Evolutionary conservation across 139 green algal species (phyloP).

Genomic region (Klebsormidium nitens): DNA sequence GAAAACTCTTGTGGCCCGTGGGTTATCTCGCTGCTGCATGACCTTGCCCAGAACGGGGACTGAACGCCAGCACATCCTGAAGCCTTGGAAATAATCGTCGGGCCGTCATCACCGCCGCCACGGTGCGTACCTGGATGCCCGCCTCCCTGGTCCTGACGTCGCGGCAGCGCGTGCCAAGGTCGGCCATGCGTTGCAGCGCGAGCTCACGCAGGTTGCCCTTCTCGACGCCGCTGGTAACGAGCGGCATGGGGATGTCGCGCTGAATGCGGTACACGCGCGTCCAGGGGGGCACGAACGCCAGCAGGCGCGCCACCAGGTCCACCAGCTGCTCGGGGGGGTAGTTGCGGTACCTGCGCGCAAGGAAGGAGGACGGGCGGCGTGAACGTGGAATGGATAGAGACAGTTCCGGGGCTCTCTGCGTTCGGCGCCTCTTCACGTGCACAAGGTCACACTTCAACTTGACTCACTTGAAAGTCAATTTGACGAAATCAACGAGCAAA

Average conservation of each 20-base stretch:
- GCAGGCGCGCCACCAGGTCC: conserved; percentile 80
- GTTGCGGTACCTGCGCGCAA: conserved; percentile 35
- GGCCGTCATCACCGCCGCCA: too few relatives aligned
- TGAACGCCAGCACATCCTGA: too few relatives aligned
- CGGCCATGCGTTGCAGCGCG: conserved; percentile 78
- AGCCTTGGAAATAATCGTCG: background rate
- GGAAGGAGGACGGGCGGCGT: conserved; percentile 4
- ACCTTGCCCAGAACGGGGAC: too few relatives aligned
- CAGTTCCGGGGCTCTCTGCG: conserved; percentile 4
- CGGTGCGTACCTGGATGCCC: conserved; percentile 72
- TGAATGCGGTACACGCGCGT: conserved; percentile 89
- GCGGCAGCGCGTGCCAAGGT: conserved; percentile 73
- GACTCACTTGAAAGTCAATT: too few relatives aligned
- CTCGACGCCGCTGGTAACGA: conserved; percentile 88
- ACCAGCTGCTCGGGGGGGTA: conserved; percentile 67
- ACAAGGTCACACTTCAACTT: too few relatives aligned
- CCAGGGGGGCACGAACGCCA: conserved; percentile 88
- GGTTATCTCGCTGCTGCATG: too few relatives aligned
- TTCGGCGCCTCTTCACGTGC: too few relatives aligned
- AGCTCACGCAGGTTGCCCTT: conserved; percentile 91
- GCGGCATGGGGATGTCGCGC: conserved; percentile 95
- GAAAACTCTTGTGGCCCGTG: too few relatives aligned
- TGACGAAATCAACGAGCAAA: too few relatives aligned
- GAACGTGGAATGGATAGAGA: conserved; percentile 13
- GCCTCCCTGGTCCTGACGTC: conserved; percentile 92